A percentile compares a stretch with the other conserved stretches of the same genome.
phyloP scores from a whole-genome alignment of 176 grass and related monocot species.

The Oryza meridionalis region DNA sequence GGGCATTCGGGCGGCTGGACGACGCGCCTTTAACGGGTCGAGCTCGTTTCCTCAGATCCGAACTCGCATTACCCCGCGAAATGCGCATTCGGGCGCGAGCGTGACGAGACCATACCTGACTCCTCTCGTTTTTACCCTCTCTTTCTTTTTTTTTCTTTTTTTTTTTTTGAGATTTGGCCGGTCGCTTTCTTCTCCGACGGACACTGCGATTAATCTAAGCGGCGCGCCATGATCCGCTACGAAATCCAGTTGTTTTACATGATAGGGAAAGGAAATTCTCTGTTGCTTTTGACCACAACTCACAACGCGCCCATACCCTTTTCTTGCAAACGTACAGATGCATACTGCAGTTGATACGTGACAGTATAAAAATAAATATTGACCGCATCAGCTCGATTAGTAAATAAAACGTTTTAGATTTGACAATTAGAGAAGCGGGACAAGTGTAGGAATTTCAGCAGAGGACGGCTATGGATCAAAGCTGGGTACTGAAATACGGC shows the following conservation, averaged over 20 bases:
- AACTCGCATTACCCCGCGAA: not conserved
- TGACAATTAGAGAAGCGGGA: not conserved
- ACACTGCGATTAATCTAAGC: not conserved
- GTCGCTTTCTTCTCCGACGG: not conserved
- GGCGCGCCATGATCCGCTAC: not conserved
- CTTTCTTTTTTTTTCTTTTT: not conserved
- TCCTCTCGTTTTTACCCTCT: not conserved
- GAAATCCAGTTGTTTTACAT: conserved; percentile 28
- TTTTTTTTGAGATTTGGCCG: not conserved
- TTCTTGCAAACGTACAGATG: not conserved
- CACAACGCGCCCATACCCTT: not conserved
- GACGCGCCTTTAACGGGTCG: not conserved
- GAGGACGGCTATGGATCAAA: not conserved
- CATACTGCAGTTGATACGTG: not conserved
- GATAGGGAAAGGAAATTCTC: not conserved
- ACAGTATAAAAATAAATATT: not conserved
- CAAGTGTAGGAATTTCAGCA: not conserved
- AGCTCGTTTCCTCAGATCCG: not conserved
- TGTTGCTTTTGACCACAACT: conserved; percentile 25
- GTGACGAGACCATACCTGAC: not conserved
- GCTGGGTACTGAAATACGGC: not conserved
- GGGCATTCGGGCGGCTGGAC: not conserved
- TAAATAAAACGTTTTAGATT: no score
- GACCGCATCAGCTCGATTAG: not conserved
- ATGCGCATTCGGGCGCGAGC: not conserved